Base-by-base conservation (phyloP, 192 early-diverging fungal genomes). In the Geosiphon pyriformis region DNA sequence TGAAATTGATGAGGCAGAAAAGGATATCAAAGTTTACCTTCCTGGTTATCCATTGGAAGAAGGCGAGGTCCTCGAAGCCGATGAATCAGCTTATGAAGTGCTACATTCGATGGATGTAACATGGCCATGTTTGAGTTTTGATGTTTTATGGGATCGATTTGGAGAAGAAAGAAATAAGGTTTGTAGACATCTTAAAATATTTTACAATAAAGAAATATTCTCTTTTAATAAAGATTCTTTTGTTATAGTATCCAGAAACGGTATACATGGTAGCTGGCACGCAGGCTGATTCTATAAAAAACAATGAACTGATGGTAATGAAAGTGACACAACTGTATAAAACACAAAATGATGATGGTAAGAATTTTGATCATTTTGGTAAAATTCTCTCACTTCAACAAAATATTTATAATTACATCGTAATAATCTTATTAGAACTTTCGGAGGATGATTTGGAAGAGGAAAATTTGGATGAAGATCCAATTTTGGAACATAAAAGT, bases 51-150 rank as follows among this genome's bases (percentile, higher is more conserved):
- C 82, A 63, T 74, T 99, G 10, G 90, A 69, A 34, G 87, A 90
- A 71, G 94, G 85, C 48, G 94, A 99, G 73, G 89, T 86, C 37
- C 82, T 99, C 47, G 93, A 98, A 66, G 93, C 90, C 29, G 97
- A 99, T 83, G 89, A 92, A 68, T 88, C 85, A 17, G 90, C 91
- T 0, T 99, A 99, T 78, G 91, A 93, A 65, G 97, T 99, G 97
- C 85, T 99, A 61, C 95, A 99, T 79, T 80, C 81, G 23, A 83
- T 99, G 82, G 81, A 90, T 49, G 90, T 92, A 30, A 85, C 94
- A 72, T 95, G 94, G 92, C 97, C 97, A 29, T 96, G 94, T 72
- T 83, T 99, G 53, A 92, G 89, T 74, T 99, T 99, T 68, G 97
- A 99, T 73, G 82, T 99, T 69, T 78, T 99, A 54, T 81, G 85